Conservation (phyloP, 2,329 filamentous ascomycete genomes). For the Talaromyces sp. region DNA sequence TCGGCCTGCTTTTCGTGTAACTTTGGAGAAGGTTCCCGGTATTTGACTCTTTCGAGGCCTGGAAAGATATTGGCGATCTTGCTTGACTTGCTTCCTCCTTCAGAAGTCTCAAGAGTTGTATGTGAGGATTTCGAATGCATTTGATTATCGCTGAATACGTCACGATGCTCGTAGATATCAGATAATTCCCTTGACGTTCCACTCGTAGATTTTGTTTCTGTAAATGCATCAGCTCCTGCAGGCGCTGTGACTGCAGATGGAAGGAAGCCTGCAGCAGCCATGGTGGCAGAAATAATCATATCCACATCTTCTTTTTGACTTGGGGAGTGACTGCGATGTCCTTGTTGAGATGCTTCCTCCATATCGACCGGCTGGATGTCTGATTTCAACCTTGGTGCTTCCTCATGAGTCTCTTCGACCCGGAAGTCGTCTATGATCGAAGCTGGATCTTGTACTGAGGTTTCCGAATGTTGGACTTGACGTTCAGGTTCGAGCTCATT, state of each 20-base stretch:
- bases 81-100: constrained; percentile 17
- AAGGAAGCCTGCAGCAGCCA: constrained; percentile 13
- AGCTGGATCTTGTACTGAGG: background rate
- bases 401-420: background rate
- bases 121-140: background rate
- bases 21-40: constrained; percentile 22
- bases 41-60: constrained; percentile 30
- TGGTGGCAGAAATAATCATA: constrained; percentile 7
- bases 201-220: background rate
- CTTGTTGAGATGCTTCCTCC: background rate
- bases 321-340: background rate
- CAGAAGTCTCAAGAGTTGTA: background rate
- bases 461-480: background rate
- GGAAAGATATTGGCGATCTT: constrained; percentile 34
- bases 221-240: background rate
- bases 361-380: background rate
- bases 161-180: constrained; percentile 2
- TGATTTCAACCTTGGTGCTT: background rate
- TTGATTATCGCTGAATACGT: background rate
- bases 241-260: background rate
- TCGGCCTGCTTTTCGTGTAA: constrained; percentile 20
- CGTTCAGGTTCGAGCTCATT: background rate
- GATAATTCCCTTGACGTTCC: background rate
- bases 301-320: constrained; percentile 13
- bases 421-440: constrained; percentile 1